Conservation (phyloP, 306 rosid genomes). For the Rosa rugosa region DNA sequence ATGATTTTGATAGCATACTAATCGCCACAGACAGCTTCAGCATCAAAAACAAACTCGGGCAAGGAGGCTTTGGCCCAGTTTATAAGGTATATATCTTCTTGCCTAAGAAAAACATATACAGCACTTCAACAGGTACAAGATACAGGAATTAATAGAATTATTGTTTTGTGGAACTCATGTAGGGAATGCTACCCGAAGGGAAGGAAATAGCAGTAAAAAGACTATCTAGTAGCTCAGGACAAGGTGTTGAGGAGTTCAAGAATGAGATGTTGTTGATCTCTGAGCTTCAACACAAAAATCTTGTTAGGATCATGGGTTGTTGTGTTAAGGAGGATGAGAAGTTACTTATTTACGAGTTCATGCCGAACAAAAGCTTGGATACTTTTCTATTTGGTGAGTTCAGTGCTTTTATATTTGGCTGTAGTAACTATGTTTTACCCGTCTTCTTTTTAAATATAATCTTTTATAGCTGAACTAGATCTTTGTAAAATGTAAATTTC, state of each 20-base stretch:
- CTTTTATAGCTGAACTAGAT: too few species aligned
- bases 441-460: too few species aligned
- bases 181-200: conserved; percentile 7
- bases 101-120: background rate
- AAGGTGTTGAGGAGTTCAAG: conserved; percentile 23
- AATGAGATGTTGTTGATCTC: conserved; percentile 12
- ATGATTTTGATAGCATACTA: background rate
- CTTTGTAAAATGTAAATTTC: too few species aligned
- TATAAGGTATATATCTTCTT: background rate
- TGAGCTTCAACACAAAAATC: conserved; percentile 23
- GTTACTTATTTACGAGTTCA: conserved; percentile 18
- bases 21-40: background rate
- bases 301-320: conserved; percentile 30
- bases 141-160: background rate
- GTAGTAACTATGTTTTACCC: background rate
- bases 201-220: conserved; percentile 20
- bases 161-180: conserved; percentile 22
- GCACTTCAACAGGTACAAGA: background rate
- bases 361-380: conserved; percentile 20
- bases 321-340: conserved; percentile 30
- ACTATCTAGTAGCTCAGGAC: conserved; percentile 32
- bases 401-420: background rate
- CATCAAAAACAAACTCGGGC: conserved; percentile 5
- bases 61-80: conserved; percentile 27
- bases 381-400: background rate